Percentiles rank a stretch among this genome's conserved stretches.
Conservation (phyloP, 23 red algal genomes). For the Cyanidiococcus yangmingshanensis region DNA sequence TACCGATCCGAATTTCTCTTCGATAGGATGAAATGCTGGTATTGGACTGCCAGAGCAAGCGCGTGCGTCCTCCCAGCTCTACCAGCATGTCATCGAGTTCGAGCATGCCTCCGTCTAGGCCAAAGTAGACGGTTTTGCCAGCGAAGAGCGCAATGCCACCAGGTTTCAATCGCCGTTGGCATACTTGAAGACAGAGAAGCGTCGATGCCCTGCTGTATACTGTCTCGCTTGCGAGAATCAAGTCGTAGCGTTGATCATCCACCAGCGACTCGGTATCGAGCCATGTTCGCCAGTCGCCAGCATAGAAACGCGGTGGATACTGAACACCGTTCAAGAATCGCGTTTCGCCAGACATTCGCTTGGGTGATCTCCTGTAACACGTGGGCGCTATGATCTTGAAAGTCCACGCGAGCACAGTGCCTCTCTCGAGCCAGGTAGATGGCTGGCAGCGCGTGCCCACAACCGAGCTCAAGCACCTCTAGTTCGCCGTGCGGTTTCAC, state of each 20-base stretch:
- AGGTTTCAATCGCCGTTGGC: background rate
- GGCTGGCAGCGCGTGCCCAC: conserved; percentile 1
- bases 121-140: conserved; percentile 4
- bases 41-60: background rate
- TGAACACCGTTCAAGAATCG: background rate
- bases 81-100: background rate
- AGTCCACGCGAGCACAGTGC: conserved; percentile 7
- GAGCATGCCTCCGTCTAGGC: background rate
- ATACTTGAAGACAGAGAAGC: background rate
- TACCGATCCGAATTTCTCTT: background rate
- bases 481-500: background rate
- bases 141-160: background rate
- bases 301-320: background rate
- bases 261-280: background rate
- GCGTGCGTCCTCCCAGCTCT: background rate
- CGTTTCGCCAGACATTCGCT: conserved; percentile 7
- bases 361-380: background rate
- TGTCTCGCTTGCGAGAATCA: conserved; percentile 8
- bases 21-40: background rate
- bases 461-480: conserved; percentile 5
- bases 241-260: conserved; percentile 7
- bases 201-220: background rate
- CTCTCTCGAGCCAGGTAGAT: background rate
- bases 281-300: background rate
- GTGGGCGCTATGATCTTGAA: background rate